Evolutionary conservation across 345 rosid species (phyloP).

Genomic region (Arabis hirsuta): DNA sequence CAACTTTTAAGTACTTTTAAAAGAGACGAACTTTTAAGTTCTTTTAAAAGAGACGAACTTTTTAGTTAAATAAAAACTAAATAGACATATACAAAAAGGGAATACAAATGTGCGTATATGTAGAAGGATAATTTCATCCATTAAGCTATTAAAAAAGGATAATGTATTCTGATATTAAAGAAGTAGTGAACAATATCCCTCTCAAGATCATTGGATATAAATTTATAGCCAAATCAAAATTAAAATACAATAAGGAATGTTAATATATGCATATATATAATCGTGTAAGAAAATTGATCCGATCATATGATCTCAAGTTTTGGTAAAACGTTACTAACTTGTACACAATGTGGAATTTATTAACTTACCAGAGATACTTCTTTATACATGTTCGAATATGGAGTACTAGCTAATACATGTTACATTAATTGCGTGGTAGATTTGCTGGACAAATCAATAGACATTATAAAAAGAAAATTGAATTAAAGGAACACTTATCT

Average conservation of each 20-base stretch:
- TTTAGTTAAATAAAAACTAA: slow-evolving; percentile 22
- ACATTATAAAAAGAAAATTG: not conserved
- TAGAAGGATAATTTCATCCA: slow-evolving; percentile 13
- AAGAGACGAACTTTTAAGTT: slow-evolving; percentile 40
- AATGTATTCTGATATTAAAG: not conserved
- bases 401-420: slow-evolving; percentile 12
- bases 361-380: not conserved
- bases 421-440: slow-evolving; percentile 32
- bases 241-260: not conserved
- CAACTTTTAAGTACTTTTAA: slow-evolving; percentile 40
- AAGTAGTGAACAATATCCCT: not conserved
- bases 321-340: no score
- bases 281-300: not conserved
- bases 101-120: slow-evolving; percentile 32
- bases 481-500: no score
- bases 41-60: slow-evolving; percentile 38
- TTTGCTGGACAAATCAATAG: slow-evolving; percentile 16
- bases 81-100: slow-evolving; percentile 11
- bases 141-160: slow-evolving; percentile 1
- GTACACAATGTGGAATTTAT: not conserved
- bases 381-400: slow-evolving; percentile 24
- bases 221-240: not conserved
- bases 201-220: not conserved
- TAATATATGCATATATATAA: not conserved
- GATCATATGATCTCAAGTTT: no score